These are phyloP conservation scores for Akebia trifoliata DNA, from an alignment of 164 flowering plant species.

Conservation along the genomic window DNA sequence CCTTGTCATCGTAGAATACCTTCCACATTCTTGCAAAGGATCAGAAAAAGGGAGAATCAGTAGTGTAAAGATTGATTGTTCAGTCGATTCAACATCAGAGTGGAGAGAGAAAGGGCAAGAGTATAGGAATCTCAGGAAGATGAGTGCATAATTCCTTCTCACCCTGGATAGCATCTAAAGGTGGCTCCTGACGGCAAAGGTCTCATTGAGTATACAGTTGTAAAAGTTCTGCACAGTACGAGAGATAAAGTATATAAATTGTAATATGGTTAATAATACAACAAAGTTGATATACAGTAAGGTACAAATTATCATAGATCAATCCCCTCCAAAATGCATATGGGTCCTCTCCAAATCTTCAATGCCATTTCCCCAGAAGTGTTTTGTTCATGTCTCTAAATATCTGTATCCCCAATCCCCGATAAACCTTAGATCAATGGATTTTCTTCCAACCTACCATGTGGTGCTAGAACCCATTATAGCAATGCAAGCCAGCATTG, in stretches of 20 bases:
- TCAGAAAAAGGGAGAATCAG: constrained; percentile 10
- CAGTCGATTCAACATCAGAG: neutral
- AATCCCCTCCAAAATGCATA: too few species aligned
- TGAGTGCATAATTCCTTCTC: constrained; percentile 18
- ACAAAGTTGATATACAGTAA: neutral
- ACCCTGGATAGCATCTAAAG: constrained; percentile 95
- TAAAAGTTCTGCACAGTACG: constrained; percentile 64
- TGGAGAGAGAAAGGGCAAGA: neutral
- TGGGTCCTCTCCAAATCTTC: too few species aligned
- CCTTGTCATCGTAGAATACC: constrained; percentile 94
- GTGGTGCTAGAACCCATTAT: too few species aligned
- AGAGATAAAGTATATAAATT: constrained; percentile 2
- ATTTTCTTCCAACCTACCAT: too few species aligned
- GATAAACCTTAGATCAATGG: too few species aligned
- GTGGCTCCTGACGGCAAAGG: constrained; percentile 89
- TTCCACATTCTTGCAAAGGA: constrained; percentile 61
- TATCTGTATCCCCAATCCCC: too few species aligned
- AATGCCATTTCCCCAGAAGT: too few species aligned
- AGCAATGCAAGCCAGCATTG: too few species aligned
- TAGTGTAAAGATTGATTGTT: neutral
- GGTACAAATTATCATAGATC: too few species aligned
- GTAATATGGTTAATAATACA: neutral
- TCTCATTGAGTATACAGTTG: constrained; percentile 83
- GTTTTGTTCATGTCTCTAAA: too few species aligned
- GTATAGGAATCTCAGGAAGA: neutral